phyloP scores from a whole-genome alignment of 495 filamentous ascomycete genomes.

The Xylaria nigripes region DNA sequence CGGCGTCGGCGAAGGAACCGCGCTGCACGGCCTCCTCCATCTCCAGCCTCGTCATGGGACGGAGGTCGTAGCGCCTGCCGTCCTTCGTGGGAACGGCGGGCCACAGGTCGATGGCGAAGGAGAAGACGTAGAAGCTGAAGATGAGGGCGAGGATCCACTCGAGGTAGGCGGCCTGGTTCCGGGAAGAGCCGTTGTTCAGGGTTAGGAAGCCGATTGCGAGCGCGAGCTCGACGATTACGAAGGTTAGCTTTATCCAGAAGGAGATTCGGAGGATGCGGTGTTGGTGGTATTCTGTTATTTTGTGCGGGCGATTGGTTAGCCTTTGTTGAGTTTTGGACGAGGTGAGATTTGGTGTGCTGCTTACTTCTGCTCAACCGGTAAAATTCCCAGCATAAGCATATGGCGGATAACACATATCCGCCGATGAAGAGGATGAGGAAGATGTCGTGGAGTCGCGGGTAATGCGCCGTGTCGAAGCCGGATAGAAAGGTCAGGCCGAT shows the following conservation, averaged over 20 bases:
- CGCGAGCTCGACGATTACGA: constrained; percentile 69
- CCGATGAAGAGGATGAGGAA: constrained; percentile 81
- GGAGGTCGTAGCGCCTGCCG: constrained; percentile 8
- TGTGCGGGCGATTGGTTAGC: constrained; percentile 3
- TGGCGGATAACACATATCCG: constrained; percentile 71
- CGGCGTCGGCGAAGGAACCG: no score
- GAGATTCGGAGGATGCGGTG: constrained; percentile 63
- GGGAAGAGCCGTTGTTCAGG: constrained; percentile 30
- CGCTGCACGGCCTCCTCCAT: constrained; percentile 22
- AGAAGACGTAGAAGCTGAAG: constrained; percentile 83
- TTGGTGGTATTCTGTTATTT: constrained; percentile 54
- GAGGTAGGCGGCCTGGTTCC: constrained; percentile 52
- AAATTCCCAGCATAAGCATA: constrained; percentile 84
- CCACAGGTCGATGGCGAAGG: constrained; percentile 79
- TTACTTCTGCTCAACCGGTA: constrained; percentile 65
- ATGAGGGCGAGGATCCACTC: constrained; percentile 80
- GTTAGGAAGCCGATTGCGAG: constrained; percentile 61
- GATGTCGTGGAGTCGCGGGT: constrained; percentile 60
- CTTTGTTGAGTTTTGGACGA: background rate
- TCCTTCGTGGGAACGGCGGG: constrained; percentile 51
- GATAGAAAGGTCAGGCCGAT: constrained; percentile 70
- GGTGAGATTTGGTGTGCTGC: constrained; percentile 14
- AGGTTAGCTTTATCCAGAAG: constrained; percentile 74
- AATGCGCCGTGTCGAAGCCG: constrained; percentile 69
- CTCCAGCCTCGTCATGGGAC: constrained; percentile 14